Evolutionary conservation across 2,329 filamentous ascomycete genomes (phyloP), one percentile per base, ranked within the genome.

Genomic region (Aspergillus sp.): DNA sequence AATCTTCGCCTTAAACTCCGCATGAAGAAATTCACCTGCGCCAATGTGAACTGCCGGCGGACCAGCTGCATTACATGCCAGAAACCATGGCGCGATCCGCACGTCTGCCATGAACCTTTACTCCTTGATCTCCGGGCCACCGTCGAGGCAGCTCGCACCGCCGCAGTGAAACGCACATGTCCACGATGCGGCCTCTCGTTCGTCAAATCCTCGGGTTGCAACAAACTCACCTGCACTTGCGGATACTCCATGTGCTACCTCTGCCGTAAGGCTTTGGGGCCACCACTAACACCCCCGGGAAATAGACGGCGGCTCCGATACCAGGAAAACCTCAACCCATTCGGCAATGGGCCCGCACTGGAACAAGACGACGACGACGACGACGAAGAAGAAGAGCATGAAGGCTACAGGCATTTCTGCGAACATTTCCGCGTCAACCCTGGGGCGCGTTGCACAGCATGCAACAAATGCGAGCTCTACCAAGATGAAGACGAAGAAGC

Each of bases 231-330:
- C 6, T 98, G 95, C 71, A 87, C 92, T 15, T 99, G 95, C 75
- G 95, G 95, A 8, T 98, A 98, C 77, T 89, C 90, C 66, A 98
- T 98, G 93, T 99, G 95, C 73, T 99, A 99, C 70, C 86, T 98
- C 47, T 99, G 95, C 74, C 90, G 95, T 41, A 88, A 88, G 65
- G 87, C 91, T 19, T 68, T 79, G 2, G 72, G 71, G 1, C 63
- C 71, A 43, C 68, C 65, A 1, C 27, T 68, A 8, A 64, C 61
- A 43, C 24, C 6, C 39, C 55, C 49, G 54, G 56, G 23, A 47
- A 52, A 33, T 35, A 61, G 23, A 50, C 49, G 6, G 61, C 64
- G 57, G 4, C 52, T 37, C 6, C 58, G 51, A 12, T 52, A 51
- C 8, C 57, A 61, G 17, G 67, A 67, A 55, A 68, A 71, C 19